Base-by-base conservation (phyloP, 2,329 filamentous ascomycete genomes). In the Elsinoe perseae region DNA sequence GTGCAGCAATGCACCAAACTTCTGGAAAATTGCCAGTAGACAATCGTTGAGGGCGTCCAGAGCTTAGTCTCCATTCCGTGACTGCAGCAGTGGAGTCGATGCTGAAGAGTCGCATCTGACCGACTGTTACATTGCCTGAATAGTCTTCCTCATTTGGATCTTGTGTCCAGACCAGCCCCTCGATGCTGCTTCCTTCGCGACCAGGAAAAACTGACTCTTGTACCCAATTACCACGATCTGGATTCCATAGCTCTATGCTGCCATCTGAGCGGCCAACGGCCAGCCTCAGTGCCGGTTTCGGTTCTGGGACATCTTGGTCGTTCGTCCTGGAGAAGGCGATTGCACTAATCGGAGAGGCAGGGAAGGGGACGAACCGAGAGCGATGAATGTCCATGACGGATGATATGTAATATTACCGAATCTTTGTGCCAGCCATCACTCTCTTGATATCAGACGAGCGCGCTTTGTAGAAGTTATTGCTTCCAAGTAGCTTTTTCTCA, bases 231-330 rank as follows among this genome's bases (percentile, higher is more conserved):
- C 88, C 89, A 61, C 81, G 82, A 55, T 84, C 75, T 2, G 92
- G 90, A 70, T 95, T 95, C 93, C 93, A 98, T 62, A 98, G 90
- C 73, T 98, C 93, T 64, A 98, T 93, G 67, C 95, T 89, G 64
- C 93, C 93, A 69, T 97, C 96, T 58, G 89, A 87, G 62, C 93
- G 85, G 59, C 93, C 93, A 64, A 98, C 81, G 1, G 93, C 93
- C 56, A 97, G 81, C 63, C 90, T 83, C 56, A 89, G 79, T 54
- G 79, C 83, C 60, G 77, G 80, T 20, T 65, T 60, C 8, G 79
- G 77, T 64, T 72, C 79, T 9, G 57, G 57, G 60, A 50, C 60
- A 61, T 40, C 63, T 60, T 63, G 69, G 65, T 78, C 75, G 62
- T 70, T 75, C 18, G 86, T 78, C 69, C 95, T 88, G 4, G 93